phyloP scores from a whole-genome alignment of 805 yeast genomes.

The Scheffersomyces amazonensis region DNA sequence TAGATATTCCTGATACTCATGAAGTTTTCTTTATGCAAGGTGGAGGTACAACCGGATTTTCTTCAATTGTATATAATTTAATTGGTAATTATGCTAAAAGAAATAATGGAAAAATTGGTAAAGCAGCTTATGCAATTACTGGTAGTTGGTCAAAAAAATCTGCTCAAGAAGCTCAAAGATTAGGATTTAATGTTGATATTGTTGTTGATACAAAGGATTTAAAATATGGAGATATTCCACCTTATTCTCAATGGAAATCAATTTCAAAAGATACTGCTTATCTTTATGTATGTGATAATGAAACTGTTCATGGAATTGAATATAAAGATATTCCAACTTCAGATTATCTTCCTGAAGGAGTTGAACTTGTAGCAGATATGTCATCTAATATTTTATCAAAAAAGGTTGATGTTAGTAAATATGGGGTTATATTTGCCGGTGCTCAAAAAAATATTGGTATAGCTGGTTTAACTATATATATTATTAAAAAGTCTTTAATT shows the following conservation, averaged over 20 bases:
- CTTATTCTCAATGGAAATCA: constrained; percentile 61
- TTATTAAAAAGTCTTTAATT: constrained; percentile 77
- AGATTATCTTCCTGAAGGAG: constrained; percentile 57
- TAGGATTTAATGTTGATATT: constrained; percentile 72
- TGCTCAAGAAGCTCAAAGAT: constrained; percentile 77
- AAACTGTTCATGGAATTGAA: constrained; percentile 95
- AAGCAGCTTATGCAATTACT: constrained; percentile 82
- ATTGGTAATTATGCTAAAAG: constrained; percentile 70
- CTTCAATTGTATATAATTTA: constrained; percentile 81
- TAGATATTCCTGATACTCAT: constrained; percentile 84
- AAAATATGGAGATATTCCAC: constrained; percentile 67
- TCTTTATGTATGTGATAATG: constrained; percentile 92
- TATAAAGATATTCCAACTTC: constrained; percentile 52
- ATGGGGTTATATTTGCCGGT: constrained; percentile 92
- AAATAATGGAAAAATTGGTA: constrained; percentile 66
- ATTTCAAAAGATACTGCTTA: constrained; percentile 64
- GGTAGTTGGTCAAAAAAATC: constrained; percentile 95
- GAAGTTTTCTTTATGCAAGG: constrained; percentile 96
- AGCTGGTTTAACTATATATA: constrained; percentile 92
- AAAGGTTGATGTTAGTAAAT: constrained; percentile 75
- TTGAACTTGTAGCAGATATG: constrained; percentile 90
- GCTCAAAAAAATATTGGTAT: constrained; percentile 98
- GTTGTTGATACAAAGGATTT: constrained; percentile 62
- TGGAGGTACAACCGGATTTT: constrained; percentile 96
- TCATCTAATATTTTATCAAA: constrained; percentile 89